A percentile compares a stretch with the other conserved stretches of the same genome.
These are phyloP conservation scores for Psilocybe tampanensis DNA, from an alignment of 768 basidiomycete genomes.

Conservation along the genomic window DNA sequence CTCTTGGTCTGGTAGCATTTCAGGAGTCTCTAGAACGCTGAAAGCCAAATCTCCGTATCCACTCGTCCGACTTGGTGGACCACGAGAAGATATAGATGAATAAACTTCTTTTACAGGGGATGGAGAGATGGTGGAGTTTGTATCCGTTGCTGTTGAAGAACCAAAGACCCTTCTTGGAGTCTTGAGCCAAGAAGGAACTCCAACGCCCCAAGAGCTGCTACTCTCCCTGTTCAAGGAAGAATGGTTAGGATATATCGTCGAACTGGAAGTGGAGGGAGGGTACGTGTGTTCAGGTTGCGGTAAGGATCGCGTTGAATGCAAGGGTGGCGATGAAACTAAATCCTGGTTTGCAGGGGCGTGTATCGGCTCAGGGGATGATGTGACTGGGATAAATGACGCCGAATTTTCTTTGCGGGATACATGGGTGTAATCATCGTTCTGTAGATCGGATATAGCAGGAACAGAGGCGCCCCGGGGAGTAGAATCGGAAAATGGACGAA, in stretches of 20 bases:
- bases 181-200: conserved; percentile 75
- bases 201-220: conserved; percentile 58
- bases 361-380: conserved; percentile 41
- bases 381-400: conserved; percentile 64
- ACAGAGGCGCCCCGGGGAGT: conserved; percentile 27
- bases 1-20: conserved; percentile 61
- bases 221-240: conserved; percentile 51
- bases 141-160: conserved; percentile 24
- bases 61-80: conserved; percentile 37
- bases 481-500: conserved; percentile 69
- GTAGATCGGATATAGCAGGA: conserved; percentile 29
- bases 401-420: conserved; percentile 55
- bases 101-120: conserved; percentile 62
- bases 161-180: conserved; percentile 45
- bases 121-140: conserved; percentile 27
- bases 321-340: conserved; percentile 8
- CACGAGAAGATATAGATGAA: conserved; percentile 40
- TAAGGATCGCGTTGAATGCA: conserved; percentile 19
- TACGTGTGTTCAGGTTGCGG: conserved; percentile 66
- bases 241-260: conserved; percentile 48
- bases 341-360: conserved; percentile 13
- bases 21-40: conserved; percentile 81
- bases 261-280: conserved; percentile 68
- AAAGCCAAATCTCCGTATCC: conserved; percentile 65
- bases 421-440: conserved; percentile 72